Conservation (phyloP, 768 basidiomycete genomes). For the Phylloporus scabripes region DNA sequence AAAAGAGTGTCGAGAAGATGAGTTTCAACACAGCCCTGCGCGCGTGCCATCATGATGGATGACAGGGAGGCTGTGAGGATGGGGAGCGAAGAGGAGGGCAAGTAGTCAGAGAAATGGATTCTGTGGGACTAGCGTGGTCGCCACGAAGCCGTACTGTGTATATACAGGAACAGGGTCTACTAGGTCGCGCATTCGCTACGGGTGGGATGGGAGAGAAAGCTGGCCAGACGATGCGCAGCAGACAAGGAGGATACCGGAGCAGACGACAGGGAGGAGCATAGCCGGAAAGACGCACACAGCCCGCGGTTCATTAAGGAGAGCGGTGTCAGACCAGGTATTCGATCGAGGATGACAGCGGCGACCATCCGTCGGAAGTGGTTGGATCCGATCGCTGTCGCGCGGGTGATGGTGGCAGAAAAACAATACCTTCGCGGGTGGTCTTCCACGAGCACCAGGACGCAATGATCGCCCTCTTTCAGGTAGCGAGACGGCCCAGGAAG, state of each 20-base stretch:
- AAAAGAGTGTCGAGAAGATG: conserved; percentile 1
- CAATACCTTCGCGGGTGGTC: too few relatives aligned
- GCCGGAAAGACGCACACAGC: neutral
- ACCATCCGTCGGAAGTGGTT: neutral
- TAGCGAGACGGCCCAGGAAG: too few relatives aligned
- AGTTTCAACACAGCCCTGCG: neutral
- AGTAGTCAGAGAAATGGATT: neutral
- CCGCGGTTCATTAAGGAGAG: neutral
- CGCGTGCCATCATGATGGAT: conserved; percentile 1
- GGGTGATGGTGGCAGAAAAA: neutral
- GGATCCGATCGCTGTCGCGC: neutral
- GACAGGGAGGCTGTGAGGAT: neutral
- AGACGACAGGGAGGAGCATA: neutral
- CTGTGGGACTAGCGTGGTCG: conserved; percentile 1
- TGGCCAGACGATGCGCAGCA: neutral
- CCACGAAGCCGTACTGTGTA: too few relatives aligned
- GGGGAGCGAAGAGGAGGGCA: neutral
- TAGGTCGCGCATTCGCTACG: too few relatives aligned
- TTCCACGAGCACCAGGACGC: too few relatives aligned
- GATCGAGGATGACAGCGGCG: conserved; percentile 1
- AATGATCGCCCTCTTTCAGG: too few relatives aligned
- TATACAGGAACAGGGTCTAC: too few relatives aligned
- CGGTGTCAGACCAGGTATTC: neutral
- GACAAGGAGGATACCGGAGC: neutral
- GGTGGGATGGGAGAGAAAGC: too few relatives aligned